Evolutionary conservation across 192 early-diverging fungal species (phyloP).

Genomic region (Mortierella hygrophila): DNA sequence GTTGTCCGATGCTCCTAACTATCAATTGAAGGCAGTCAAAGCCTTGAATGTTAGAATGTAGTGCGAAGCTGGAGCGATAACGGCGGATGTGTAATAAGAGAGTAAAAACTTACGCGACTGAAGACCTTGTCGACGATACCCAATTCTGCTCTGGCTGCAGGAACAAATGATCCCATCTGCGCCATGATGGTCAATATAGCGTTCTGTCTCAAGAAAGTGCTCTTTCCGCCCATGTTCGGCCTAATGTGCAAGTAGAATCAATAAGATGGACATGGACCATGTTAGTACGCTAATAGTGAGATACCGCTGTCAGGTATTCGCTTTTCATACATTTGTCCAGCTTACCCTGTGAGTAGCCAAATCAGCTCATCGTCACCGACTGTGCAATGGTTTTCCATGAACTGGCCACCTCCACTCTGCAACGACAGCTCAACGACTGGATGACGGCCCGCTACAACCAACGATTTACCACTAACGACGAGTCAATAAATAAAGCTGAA

Average conservation of each 20-base stretch:
- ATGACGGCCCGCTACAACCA: constrained; percentile 66
- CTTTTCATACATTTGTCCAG: not conserved
- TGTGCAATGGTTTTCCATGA: constrained; percentile 67
- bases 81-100: not conserved
- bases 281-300: not conserved
- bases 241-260: constrained; percentile 22
- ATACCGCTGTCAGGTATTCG: not conserved
- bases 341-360: constrained; percentile 59
- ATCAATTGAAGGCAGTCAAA: not conserved
- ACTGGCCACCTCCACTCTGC: constrained; percentile 60
- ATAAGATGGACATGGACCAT: not conserved
- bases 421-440: constrained; percentile 72
- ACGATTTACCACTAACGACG: constrained; percentile 13
- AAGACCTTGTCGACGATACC: constrained; percentile 66
- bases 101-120: constrained; percentile 52
- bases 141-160: constrained; percentile 57
- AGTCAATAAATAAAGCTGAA: not conserved
- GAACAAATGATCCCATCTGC: constrained; percentile 67
- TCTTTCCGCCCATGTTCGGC: constrained; percentile 70
- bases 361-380: constrained; percentile 59
- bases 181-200: constrained; percentile 66
- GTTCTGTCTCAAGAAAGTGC: constrained; percentile 65
- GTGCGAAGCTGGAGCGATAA: no score
- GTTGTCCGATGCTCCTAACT: constrained; percentile 69
- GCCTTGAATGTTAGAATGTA: not conserved